A percentile compares a stretch with the other conserved stretches of the same genome.
phyloP scores from a whole-genome alignment of 2,329 filamentous ascomycete genomes.

The Arthrobotrys pseudoclavata region DNA sequence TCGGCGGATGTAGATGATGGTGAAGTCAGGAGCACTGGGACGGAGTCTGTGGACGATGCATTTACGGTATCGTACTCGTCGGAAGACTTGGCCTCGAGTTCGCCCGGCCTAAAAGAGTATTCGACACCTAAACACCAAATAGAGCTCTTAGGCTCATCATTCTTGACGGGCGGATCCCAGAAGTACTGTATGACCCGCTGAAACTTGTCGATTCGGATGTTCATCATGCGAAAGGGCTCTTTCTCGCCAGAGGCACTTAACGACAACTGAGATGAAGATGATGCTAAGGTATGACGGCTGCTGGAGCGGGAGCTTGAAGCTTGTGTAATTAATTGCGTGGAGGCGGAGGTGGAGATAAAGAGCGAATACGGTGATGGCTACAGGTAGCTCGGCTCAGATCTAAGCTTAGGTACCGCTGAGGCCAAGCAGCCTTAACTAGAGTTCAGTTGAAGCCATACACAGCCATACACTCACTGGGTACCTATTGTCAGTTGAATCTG shows the following conservation, averaged over 20 bases:
- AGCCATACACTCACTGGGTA: background rate
- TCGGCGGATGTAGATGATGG: constrained; percentile 36
- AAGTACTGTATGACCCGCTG: constrained; percentile 64
- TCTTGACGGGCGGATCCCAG: constrained; percentile 64
- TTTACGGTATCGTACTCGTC: constrained; percentile 57
- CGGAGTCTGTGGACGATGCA: constrained; percentile 55
- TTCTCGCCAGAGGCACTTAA: background rate
- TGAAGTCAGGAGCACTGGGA: constrained; percentile 47
- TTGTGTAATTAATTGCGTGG: too few species aligned
- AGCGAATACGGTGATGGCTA: background rate
- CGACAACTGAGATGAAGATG: background rate
- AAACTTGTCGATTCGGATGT: constrained; percentile 61
- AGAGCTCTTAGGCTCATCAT: constrained; percentile 62
- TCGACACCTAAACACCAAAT: constrained; percentile 64
- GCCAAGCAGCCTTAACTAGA: constrained; percentile 4
- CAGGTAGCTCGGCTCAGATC: constrained; percentile 9
- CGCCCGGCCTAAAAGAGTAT: constrained; percentile 60
- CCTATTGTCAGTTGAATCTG: background rate
- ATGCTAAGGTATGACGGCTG: too few species aligned
- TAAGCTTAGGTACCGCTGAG: constrained; percentile 5
- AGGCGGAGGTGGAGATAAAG: background rate
- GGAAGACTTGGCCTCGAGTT: constrained; percentile 48
- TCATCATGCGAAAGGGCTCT: constrained; percentile 28
- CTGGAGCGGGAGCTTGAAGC: too few species aligned
- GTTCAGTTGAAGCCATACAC: constrained; percentile 28